A percentile compares a stretch with the other conserved stretches of the same genome.
Conservation (phyloP, 202 grass and related monocot species). For the Elaeis oleifera region DNA sequence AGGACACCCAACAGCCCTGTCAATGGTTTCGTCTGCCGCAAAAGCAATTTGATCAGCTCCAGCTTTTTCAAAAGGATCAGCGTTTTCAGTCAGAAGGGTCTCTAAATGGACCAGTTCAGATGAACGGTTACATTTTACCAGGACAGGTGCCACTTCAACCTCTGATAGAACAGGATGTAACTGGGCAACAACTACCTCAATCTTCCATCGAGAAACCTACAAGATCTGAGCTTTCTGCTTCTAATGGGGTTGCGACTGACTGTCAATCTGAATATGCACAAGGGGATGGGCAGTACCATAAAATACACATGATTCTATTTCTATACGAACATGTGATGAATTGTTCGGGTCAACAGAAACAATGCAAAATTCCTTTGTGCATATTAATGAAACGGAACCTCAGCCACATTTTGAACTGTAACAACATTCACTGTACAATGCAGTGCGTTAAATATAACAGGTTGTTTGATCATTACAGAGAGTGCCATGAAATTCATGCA, state of each 20-base stretch:
- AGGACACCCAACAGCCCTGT: too few species aligned
- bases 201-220: too few species aligned
- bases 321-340: constrained; percentile 24
- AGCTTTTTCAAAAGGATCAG: too few species aligned
- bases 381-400: constrained; percentile 25
- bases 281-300: not conserved
- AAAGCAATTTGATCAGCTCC: too few species aligned
- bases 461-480: constrained; percentile 5
- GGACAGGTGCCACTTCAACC: too few species aligned
- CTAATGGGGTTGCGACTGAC: too few species aligned
- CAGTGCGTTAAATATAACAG: constrained; percentile 29
- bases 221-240: too few species aligned
- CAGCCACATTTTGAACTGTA: not conserved
- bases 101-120: not conserved
- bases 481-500: constrained; percentile 13
- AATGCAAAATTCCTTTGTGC: constrained; percentile 17
- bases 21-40: too few species aligned
- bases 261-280: not conserved
- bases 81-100: not conserved
- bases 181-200: too few species aligned
- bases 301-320: constrained; percentile 5
- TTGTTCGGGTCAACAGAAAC: constrained; percentile 6
- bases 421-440: constrained; percentile 11
- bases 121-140: too few species aligned
- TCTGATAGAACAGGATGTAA: too few species aligned